Evolutionary conservation across 2,329 filamentous ascomycete species (phyloP).

Genomic region (Knoxdaviesia capensis): DNA sequence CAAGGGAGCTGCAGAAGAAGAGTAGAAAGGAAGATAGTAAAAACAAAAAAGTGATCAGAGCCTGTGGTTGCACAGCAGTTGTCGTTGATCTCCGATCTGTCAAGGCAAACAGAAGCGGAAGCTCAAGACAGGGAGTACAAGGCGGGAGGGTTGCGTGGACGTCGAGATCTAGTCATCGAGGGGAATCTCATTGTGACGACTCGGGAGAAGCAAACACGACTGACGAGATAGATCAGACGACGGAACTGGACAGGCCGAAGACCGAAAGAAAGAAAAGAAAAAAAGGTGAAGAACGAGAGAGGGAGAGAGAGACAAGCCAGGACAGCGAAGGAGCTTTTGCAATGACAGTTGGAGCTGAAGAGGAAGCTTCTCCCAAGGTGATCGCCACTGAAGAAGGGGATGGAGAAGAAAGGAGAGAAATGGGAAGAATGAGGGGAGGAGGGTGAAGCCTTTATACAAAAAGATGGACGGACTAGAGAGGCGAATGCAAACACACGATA

Average conservation of each 20-base stretch:
- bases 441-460: conserved; percentile 5
- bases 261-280: neutral
- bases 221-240: neutral
- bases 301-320: conserved; percentile 1
- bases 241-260: neutral
- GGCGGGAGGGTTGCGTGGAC: too few relatives aligned
- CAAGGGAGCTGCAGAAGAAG: neutral
- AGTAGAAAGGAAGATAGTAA: neutral
- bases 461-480: neutral
- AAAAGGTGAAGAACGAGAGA: neutral
- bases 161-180: too few relatives aligned
- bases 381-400: too few relatives aligned
- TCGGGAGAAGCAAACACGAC: too few relatives aligned
- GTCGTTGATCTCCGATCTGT: too few relatives aligned
- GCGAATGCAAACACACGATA: neutral
- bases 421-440: neutral
- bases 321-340: too few relatives aligned
- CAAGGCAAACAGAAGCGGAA: too few relatives aligned
- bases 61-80: too few relatives aligned
- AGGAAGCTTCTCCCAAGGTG: too few relatives aligned
- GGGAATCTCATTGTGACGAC: too few relatives aligned
- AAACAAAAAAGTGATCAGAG: neutral
- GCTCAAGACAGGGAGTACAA: too few relatives aligned
- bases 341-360: too few relatives aligned
- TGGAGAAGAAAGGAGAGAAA: neutral